These are phyloP conservation scores for Rhodosporidiobolus odoratus DNA, from an alignment of 768 basidiomycete genomes.

Conservation along the genomic window DNA sequence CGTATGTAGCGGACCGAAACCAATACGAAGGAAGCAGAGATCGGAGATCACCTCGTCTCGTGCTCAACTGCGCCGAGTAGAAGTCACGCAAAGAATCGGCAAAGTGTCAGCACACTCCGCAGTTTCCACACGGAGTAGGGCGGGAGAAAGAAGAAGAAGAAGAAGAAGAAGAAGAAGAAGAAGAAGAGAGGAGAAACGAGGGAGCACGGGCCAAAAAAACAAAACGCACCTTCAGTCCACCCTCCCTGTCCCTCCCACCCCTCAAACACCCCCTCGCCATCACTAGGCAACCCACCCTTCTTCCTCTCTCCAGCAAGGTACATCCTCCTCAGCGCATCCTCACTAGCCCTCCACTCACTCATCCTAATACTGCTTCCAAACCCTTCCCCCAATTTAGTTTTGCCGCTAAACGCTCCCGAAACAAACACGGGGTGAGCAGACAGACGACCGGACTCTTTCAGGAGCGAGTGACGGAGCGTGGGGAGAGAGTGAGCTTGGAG, in stretches of 20 bases:
- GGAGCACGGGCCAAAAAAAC: too few species aligned
- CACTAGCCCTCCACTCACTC: constrained; percentile 88
- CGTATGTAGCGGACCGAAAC: too few species aligned
- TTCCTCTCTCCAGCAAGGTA: constrained; percentile 54
- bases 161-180: too few species aligned
- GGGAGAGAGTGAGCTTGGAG: constrained; percentile 60
- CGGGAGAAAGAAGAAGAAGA: too few species aligned
- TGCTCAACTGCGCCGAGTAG: constrained; percentile 6
- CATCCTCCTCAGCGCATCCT: constrained; percentile 73
- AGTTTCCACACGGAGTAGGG: neutral
- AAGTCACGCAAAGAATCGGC: too few species aligned
- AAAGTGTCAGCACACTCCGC: too few species aligned
- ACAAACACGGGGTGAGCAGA: constrained; percentile 87
- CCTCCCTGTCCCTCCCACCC: constrained; percentile 14
- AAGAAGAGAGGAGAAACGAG: too few species aligned
- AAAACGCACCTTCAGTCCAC: constrained; percentile 12
- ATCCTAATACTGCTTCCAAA: constrained; percentile 88
- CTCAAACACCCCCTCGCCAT: constrained; percentile 13
- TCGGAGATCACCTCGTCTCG: constrained; percentile 1
- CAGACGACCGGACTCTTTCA: constrained; percentile 87
- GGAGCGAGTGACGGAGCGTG: constrained; percentile 54
- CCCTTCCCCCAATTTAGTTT: constrained; percentile 83
- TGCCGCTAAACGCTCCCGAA: constrained; percentile 84
- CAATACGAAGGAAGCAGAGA: neutral
- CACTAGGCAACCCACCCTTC: constrained; percentile 28